A percentile compares a stretch with the other conserved stretches of the same genome.
Evolutionary conservation across 148 eudicot genomes (phyloP).

Genomic region (Gaultheria prostrata): DNA sequence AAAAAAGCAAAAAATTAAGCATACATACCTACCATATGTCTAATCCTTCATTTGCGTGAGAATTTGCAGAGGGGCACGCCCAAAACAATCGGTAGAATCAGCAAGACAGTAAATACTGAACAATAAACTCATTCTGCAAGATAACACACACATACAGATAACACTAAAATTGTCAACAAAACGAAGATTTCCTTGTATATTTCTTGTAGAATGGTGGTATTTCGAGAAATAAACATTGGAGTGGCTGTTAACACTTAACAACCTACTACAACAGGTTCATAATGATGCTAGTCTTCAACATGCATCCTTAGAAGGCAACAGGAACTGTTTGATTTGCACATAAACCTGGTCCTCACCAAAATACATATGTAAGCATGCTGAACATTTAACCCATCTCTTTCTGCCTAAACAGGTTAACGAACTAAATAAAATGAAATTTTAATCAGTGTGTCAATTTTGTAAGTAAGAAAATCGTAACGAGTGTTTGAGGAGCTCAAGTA

Average conservation of each 20-base stretch:
- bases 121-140: neutral
- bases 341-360: neutral
- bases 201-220: neutral
- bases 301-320: constrained; percentile 1
- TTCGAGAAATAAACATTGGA: neutral
- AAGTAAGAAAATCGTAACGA: neutral
- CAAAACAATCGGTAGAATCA: neutral
- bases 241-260: neutral
- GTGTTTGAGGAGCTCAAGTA: neutral
- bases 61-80: neutral
- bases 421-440: neutral
- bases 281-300: neutral
- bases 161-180: neutral
- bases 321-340: neutral
- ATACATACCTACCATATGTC: neutral
- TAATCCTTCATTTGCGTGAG: neutral
- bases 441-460: neutral
- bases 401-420: neutral
- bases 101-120: neutral
- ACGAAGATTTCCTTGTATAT: neutral
- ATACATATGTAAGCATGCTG: too few species aligned
- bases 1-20: neutral
- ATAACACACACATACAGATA: neutral
- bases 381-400: neutral
- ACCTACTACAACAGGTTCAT: neutral